Percentiles rank a stretch among this genome's conserved stretches.
Conservation (phyloP, 352 stramenopile species). For the Elongisporangium prolatum region DNA sequence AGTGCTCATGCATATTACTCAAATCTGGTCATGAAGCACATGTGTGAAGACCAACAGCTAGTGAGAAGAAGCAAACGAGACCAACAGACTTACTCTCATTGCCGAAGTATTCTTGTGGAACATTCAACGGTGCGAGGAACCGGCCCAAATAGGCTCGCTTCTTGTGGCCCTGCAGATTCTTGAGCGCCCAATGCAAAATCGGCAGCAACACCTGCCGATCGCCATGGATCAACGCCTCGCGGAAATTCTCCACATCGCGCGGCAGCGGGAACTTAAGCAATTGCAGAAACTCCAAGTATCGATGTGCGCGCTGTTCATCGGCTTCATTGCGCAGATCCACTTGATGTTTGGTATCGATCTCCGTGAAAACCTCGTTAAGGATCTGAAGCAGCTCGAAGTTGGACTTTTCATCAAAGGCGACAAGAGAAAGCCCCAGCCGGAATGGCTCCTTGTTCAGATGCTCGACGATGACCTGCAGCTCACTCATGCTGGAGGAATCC, state of each 20-base stretch:
- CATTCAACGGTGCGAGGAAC: conserved; percentile 90
- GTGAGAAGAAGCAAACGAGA: neutral
- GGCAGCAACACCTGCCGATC: conserved; percentile 88
- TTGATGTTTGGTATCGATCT: conserved; percentile 84
- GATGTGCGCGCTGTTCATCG: conserved; percentile 66
- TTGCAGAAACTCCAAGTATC: conserved; percentile 90
- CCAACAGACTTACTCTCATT: conserved; percentile 54
- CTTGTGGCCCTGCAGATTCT: conserved; percentile 80
- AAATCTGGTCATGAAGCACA: conserved; percentile 24
- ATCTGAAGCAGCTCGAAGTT: conserved; percentile 92
- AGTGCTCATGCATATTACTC: conserved; percentile 84
- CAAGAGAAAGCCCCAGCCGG: conserved; percentile 81
- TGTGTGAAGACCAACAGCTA: neutral
- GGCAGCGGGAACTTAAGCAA: conserved; percentile 92
- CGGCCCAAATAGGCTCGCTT: conserved; percentile 92
- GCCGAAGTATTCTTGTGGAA: conserved; percentile 92
- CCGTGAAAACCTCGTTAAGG: conserved; percentile 90
- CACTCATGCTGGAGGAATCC: conserved; percentile 57
- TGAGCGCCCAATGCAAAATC: conserved; percentile 91
- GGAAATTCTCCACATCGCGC: conserved; percentile 65
- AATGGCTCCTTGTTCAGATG: conserved; percentile 93
- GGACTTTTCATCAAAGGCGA: conserved; percentile 94
- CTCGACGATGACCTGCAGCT: conserved; percentile 91
- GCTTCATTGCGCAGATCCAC: conserved; percentile 83
- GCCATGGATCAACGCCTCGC: conserved; percentile 71